A percentile compares a stretch with the other conserved stretches of the same genome.
These are phyloP conservation scores for Beta vulgaris DNA, from an alignment of 148 eudicot species.

Conservation along the genomic window DNA sequence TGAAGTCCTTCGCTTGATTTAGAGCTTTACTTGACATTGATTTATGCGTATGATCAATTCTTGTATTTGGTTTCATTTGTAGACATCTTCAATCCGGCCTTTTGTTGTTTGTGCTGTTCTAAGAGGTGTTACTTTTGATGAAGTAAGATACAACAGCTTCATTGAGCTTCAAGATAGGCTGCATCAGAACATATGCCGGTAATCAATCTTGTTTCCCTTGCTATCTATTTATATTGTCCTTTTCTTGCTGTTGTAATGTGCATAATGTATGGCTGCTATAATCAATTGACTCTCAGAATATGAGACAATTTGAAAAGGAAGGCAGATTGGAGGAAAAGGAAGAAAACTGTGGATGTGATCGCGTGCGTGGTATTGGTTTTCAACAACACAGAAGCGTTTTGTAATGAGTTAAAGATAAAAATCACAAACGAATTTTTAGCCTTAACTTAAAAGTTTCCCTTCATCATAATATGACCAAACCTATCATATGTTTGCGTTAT, in stretches of 20 bases:
- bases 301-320: background rate
- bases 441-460: too few relatives aligned
- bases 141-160: slow-evolving; percentile 90
- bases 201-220: slow-evolving; percentile 16
- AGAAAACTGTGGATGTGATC: too few relatives aligned
- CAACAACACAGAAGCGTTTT: too few relatives aligned
- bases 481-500: too few relatives aligned
- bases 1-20: background rate
- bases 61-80: slow-evolving; percentile 17
- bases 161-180: slow-evolving; percentile 96
- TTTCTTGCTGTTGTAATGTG: background rate
- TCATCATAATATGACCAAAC: too few relatives aligned
- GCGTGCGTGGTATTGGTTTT: too few relatives aligned
- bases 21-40: background rate
- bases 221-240: background rate
- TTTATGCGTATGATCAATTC: background rate
- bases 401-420: too few relatives aligned
- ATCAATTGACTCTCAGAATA: background rate
- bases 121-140: slow-evolving; percentile 82
- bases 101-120: slow-evolving; percentile 94
- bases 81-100: slow-evolving; percentile 82
- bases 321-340: background rate
- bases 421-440: too few relatives aligned
- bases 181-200: slow-evolving; percentile 99
- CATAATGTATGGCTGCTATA: background rate